Evolutionary conservation across 176 grass and related monocot genomes (phyloP).

Genomic region (Chrysopogon serrulatus): DNA sequence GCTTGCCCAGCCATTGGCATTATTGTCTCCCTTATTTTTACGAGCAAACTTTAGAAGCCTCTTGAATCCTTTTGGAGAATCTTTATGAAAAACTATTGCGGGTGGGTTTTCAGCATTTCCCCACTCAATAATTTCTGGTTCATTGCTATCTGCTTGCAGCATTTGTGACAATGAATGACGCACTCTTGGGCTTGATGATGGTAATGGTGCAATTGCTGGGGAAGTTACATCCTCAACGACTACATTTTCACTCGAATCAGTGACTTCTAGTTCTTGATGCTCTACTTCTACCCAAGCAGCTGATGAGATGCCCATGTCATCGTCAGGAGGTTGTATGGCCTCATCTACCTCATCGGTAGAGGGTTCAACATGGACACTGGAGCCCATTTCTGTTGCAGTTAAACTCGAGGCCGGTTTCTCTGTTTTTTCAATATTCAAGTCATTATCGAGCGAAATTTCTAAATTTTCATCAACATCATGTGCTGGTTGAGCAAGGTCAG

Average conservation of each 20-base stretch:
- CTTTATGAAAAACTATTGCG: constrained; percentile 96
- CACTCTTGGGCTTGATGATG: constrained; percentile 82
- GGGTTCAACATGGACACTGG: constrained; percentile 42
- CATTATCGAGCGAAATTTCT: constrained; percentile 76
- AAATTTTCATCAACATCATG: constrained; percentile 86
- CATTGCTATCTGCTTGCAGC: constrained; percentile 94
- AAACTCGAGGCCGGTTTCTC: constrained; percentile 56
- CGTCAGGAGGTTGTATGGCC: constrained; percentile 50
- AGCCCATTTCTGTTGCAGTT: constrained; percentile 42
- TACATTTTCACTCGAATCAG: constrained; percentile 47
- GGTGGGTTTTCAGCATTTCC: constrained; percentile 99
- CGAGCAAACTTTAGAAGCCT: constrained; percentile 97
- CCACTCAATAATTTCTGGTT: constrained; percentile 98
- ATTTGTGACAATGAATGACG: constrained; percentile 97
- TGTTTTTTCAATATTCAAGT: constrained; percentile 82
- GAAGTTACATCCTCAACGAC: constrained; percentile 36
- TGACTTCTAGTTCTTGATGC: constrained; percentile 69
- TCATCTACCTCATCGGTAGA: constrained; percentile 40
- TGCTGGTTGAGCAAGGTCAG: constrained; percentile 88
- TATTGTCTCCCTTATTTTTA: constrained; percentile 87
- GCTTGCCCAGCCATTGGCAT: constrained; percentile 62
- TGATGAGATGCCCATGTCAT: constrained; percentile 94
- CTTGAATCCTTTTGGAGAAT: constrained; percentile 96
- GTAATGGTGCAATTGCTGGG: constrained; percentile 37
- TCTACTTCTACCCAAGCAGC: constrained; percentile 93